Evolutionary conservation across 768 basidiomycete genomes (phyloP), one percentile per base, ranked within the genome.

Genomic region (Tulasnella sp.): DNA sequence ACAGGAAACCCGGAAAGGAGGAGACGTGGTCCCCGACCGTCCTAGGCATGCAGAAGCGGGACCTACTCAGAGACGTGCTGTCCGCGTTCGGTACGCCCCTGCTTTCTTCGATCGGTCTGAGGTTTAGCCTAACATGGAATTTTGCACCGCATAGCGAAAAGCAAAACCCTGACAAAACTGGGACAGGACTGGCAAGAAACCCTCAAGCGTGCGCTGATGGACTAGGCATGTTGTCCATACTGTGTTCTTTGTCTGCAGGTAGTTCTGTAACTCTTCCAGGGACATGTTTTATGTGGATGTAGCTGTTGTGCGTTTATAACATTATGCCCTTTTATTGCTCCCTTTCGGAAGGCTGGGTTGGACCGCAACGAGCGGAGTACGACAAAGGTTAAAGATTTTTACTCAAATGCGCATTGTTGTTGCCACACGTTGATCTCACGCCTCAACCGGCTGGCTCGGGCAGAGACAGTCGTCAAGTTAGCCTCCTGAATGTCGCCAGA

Each of bases 161-260:
- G 91, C 82, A 91, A 92, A 80, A 91, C 90, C 0, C 81, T 96
- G 75, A 87, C 89, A 3, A 89, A 91, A 79, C 85, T 96, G 31
- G 93, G 90, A 9, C 81, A 88, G 79, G 91, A 93, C 79, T 96
- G 93, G 91, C 92, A 94, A 82, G 93, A 94, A 76, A 85, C 86
- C 49, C 82, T 96, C 78, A 80, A 77, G 68, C 78, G 79, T 22
- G 58, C 58, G 1, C 58, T 34, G 25, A 29, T 11, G 11, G 58
- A 64, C 15, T 64, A 64, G 58, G 31, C 31, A 3, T 1, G 22
- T 34, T 64, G 58, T 34, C 29, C 31, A 25, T 12, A 25, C 58
- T 25, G 29, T 17, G 9, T 8, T 8, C 42, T 42, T 14, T 34
- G 17, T 34, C 58, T 25, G 1, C 58, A 14, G 4, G 29, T 15